A percentile compares a stretch with the other conserved stretches of the same genome.
phyloP scores from a whole-genome alignment of 768 basidiomycete genomes.

The Auriculariales sp. region DNA sequence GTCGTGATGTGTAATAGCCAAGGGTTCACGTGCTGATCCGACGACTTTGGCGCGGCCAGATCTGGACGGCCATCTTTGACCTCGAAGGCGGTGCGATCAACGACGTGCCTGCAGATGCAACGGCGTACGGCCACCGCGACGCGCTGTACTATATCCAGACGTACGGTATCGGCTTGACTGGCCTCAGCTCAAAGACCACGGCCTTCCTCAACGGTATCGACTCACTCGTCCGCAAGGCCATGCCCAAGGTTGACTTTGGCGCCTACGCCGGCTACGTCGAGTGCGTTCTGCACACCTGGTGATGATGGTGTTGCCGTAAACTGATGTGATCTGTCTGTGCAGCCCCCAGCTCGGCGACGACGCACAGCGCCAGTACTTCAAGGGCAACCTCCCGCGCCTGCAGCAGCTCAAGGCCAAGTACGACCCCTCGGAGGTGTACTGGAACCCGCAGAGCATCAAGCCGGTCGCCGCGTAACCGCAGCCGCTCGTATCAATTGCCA shows the following conservation, averaged over 20 bases:
- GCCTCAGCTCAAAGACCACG: conserved; percentile 1
- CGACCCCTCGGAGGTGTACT: background rate
- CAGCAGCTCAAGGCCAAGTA: conserved; percentile 40
- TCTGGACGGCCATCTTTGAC: conserved; percentile 5
- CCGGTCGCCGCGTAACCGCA: too few relatives aligned
- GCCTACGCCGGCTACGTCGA: conserved; percentile 7
- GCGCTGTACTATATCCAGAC: conserved; percentile 6
- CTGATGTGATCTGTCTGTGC: background rate
- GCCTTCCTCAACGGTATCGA: conserved; percentile 4
- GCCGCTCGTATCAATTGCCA: too few relatives aligned
- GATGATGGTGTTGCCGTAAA: background rate
- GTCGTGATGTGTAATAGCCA: too few relatives aligned
- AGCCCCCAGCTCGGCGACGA: background rate
- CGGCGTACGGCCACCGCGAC: conserved; percentile 5
- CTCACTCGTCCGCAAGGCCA: conserved; percentile 1
- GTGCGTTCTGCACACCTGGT: background rate
- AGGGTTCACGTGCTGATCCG: too few relatives aligned
- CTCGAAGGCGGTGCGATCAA: conserved; percentile 6
- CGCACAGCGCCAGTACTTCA: conserved; percentile 23
- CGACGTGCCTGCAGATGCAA: conserved; percentile 2
- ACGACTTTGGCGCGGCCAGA: too few relatives aligned
- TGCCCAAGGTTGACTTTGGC: conserved; percentile 5
- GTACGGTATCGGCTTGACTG: conserved; percentile 1
- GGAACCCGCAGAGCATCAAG: conserved; percentile 1
- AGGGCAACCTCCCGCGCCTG: conserved; percentile 56